Base-by-base conservation (phyloP, 306 rosid genomes). In the Cicer bijugum region DNA sequence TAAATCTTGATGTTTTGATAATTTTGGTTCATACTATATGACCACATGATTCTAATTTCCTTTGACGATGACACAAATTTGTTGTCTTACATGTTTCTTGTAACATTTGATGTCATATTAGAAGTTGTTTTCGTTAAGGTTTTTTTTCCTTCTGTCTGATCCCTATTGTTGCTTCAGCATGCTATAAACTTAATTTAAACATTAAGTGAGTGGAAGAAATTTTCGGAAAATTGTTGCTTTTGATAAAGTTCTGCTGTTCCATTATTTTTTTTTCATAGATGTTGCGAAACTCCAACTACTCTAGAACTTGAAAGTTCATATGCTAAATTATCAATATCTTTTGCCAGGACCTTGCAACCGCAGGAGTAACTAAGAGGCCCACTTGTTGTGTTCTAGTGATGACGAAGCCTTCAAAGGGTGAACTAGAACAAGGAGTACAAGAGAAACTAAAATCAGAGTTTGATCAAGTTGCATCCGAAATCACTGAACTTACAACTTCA, bases 331-430 rank as follows among this genome's bases (percentile, higher is more conserved):
- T 51, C 11, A 4, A 5, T 40, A 12, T 17, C 7, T 51, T 46
- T 71, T 65, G 46, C 56, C 84, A 95, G 99, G 99, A 95, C 68
- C 97, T 95, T 55, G 97, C 99, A 51, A 86, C 69, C 80, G 99
- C 97, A 4, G 99, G 97, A 61, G 88, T 88, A 52, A 91, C 99
- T 12, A 95, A 95, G 95, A 91, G 97, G 86, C 99, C 99, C 45
- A 95, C 99, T 9, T 89, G 97, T 83, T 89, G 99, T 58, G 93
- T 94, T 75, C 79, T 94, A 81, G 96, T 94, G 55, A 47, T 58
- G 81, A 90, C 96, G 14, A 91, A 91, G 81, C 97, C 97, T 52
- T 45, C 82, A 56, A 95, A 95, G 86, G 99, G 96, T 15, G 96
- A 85, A 66, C 57, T 91, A 15, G 85, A 71, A 11, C 62, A 83